Evolutionary conservation across 2,329 filamentous ascomycete species (phyloP).

Genomic region (Fusarium torreyae): DNA sequence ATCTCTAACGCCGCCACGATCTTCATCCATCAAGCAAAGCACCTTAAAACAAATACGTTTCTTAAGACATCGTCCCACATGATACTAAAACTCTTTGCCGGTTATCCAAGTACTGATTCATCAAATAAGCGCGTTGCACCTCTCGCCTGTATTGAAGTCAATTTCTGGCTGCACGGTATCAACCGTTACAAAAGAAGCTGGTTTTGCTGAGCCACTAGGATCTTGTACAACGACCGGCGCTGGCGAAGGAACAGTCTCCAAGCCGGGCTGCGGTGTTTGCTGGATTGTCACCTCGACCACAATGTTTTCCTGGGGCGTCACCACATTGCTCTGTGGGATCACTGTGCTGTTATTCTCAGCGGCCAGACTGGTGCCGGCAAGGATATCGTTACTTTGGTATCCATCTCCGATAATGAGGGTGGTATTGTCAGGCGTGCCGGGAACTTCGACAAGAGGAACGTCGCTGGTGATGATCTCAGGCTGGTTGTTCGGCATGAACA

Average conservation of each 20-base stretch:
- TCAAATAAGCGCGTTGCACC: slow-evolving; percentile 14
- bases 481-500: slow-evolving; percentile 27
- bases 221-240: slow-evolving; percentile 15
- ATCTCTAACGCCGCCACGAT: no score
- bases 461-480: slow-evolving; percentile 39
- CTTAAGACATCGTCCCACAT: background rate
- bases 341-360: background rate
- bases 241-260: background rate
- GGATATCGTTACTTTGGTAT: slow-evolving; percentile 3
- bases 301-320: slow-evolving; percentile 2
- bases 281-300: slow-evolving; percentile 4
- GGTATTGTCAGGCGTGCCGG: background rate
- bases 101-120: background rate
- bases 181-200: background rate
- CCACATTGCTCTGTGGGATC: background rate
- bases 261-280: slow-evolving; percentile 2
- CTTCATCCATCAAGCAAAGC: background rate
- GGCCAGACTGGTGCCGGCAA: slow-evolving; percentile 2
- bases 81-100: background rate
- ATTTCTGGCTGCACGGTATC: background rate
- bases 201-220: background rate
- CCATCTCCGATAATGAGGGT: background rate
- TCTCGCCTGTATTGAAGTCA: background rate
- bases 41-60: background rate
- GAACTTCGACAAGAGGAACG: slow-evolving; percentile 19